Evolutionary conservation across 768 basidiomycete genomes (phyloP).

Genomic region (Suillus brevipes): DNA sequence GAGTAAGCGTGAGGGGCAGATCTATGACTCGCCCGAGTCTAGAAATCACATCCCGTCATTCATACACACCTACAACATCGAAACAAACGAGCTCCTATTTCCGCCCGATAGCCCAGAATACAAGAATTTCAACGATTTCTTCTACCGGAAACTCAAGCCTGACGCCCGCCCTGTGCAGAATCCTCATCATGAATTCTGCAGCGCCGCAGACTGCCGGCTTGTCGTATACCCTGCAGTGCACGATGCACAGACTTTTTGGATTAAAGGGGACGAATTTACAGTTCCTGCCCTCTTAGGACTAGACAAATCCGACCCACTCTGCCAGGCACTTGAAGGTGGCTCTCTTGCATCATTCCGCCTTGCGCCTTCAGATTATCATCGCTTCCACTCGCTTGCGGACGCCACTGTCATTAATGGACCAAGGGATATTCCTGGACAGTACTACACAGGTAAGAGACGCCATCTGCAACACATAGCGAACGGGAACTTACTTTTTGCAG

Average conservation of each 20-base stretch:
- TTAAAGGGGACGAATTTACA: constrained; percentile 74
- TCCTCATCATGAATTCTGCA: constrained; percentile 50
- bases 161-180: constrained; percentile 62
- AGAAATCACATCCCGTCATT: constrained; percentile 55
- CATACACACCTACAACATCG: constrained; percentile 53
- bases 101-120: constrained; percentile 63
- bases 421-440: constrained; percentile 52
- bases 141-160: constrained; percentile 57
- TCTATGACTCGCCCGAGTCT: constrained; percentile 55
- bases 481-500: constrained; percentile 27
- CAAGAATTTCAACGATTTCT: constrained; percentile 77
- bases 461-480: not conserved
- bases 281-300: constrained; percentile 58
- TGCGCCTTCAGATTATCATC: constrained; percentile 81
- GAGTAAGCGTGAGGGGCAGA: constrained; percentile 55
- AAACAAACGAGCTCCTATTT: constrained; percentile 54
- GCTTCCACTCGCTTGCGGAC: constrained; percentile 73
- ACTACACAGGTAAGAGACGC: constrained; percentile 52
- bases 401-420: constrained; percentile 45
- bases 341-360: constrained; percentile 72
- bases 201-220: constrained; percentile 72
- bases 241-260: constrained; percentile 70
- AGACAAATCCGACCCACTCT: constrained; percentile 41
- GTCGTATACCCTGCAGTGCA: constrained; percentile 64
- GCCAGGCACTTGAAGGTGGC: constrained; percentile 41